Conservation (phyloP, 164 flowering plant genomes). For the Hamamelis virginiana region DNA sequence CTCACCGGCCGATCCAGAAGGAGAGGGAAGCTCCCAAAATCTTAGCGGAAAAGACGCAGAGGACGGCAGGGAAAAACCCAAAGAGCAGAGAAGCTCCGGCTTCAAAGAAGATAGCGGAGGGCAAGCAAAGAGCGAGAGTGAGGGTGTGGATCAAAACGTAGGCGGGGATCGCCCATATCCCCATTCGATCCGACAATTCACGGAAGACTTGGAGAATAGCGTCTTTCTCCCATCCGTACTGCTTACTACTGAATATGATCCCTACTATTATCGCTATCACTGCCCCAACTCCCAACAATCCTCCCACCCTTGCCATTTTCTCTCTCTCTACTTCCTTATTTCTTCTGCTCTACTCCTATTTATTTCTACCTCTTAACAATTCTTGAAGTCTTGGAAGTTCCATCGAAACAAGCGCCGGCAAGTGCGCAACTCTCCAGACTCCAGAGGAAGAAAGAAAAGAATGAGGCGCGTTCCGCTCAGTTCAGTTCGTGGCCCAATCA, state of each 20-base stretch:
- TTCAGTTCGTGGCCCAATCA: too few relatives aligned
- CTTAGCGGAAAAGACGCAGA: constrained; percentile 90
- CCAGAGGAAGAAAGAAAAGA: too few relatives aligned
- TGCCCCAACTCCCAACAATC: constrained; percentile 27
- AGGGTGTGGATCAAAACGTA: constrained; percentile 74
- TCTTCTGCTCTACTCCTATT: not conserved
- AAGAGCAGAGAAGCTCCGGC: constrained; percentile 87
- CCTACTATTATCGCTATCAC: constrained; percentile 22
- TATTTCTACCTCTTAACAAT: too few relatives aligned
- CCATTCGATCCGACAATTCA: constrained; percentile 55
- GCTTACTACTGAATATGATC: constrained; percentile 8
- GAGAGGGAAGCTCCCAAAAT: constrained; percentile 85
- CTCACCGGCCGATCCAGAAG: constrained; percentile 81
- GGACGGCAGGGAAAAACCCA: constrained; percentile 75
- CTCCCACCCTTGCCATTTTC: constrained; percentile 8
- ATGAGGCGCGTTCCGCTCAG: too few relatives aligned
- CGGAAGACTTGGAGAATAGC: constrained; percentile 29
- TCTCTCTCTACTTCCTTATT: not conserved
- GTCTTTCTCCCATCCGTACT: constrained; percentile 51
- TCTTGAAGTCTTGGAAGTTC: too few relatives aligned
- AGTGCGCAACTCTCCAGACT: too few relatives aligned
- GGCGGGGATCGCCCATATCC: constrained; percentile 85
- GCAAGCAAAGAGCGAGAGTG: constrained; percentile 76
- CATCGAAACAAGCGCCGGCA: too few relatives aligned
- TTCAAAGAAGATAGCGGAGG: constrained; percentile 89